phyloP scores from a whole-genome alignment of 768 basidiomycete species.

The Epithele typhae region DNA sequence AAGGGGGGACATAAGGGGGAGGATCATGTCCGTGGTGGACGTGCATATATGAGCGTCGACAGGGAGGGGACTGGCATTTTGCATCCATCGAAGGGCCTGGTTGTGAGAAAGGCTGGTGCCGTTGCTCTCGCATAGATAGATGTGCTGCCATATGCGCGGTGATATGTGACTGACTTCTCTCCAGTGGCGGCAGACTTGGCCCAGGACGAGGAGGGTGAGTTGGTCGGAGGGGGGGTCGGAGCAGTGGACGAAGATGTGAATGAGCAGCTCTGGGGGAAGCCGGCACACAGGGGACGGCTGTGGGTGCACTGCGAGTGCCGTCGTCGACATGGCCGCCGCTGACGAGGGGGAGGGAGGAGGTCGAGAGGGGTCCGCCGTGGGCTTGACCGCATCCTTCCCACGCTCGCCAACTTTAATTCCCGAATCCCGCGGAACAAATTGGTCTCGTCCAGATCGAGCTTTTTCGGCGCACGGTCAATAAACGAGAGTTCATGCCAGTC shows the following conservation, averaged over 20 bases:
- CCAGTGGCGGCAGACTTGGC: conserved; percentile 58
- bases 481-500: too few relatives aligned
- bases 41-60: conserved; percentile 57
- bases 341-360: conserved; percentile 10
- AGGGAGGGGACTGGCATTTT: conserved; percentile 47
- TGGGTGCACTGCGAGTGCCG: neutral
- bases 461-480: too few relatives aligned
- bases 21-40: conserved; percentile 44
- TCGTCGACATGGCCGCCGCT: conserved; percentile 9
- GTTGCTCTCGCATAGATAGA: conserved; percentile 46
- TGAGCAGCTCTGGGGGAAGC: conserved; percentile 18
- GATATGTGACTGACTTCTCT: conserved; percentile 45
- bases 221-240: conserved; percentile 31
- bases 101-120: conserved; percentile 35
- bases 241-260: conserved; percentile 45
- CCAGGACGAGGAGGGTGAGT: conserved; percentile 46
- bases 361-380: too few relatives aligned
- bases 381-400: too few relatives aligned
- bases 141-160: conserved; percentile 57
- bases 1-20: conserved; percentile 63
- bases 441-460: too few relatives aligned
- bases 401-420: neutral
- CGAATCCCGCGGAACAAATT: too few relatives aligned
- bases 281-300: conserved; percentile 2
- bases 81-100: conserved; percentile 52